Conservation (phyloP, 495 filamentous ascomycete species). For the Penicillium alfredii region DNA sequence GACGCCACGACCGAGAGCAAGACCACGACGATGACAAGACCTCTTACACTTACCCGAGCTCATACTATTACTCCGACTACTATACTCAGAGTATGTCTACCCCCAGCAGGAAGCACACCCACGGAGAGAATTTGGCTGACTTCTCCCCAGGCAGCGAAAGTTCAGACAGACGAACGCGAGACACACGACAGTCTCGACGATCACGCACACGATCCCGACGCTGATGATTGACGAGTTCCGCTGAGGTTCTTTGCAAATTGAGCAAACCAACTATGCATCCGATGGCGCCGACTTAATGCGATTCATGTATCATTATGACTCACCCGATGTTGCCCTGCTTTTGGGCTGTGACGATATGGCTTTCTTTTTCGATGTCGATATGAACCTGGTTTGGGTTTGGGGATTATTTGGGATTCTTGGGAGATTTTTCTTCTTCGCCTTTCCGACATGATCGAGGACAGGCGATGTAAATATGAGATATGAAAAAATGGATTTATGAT, state of each 20-base stretch:
- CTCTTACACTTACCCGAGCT: conserved; percentile 40
- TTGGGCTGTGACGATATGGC: conserved; percentile 6
- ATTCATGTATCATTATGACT: conserved; percentile 34
- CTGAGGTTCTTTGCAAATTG: too few species aligned
- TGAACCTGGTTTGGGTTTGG: conserved; percentile 9
- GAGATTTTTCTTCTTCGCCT: conserved; percentile 8
- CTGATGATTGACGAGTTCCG: conserved; percentile 11
- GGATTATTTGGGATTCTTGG: conserved; percentile 2
- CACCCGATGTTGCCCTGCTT: conserved; percentile 14
- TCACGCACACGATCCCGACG: conserved; percentile 33
- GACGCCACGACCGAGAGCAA: conserved; percentile 49
- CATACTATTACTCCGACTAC: conserved; percentile 40
- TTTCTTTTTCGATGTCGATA: conserved; percentile 17
- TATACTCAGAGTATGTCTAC: conserved; percentile 41
- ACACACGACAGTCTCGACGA: conserved; percentile 39
- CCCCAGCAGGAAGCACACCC: background rate
- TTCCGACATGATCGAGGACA: conserved; percentile 4
- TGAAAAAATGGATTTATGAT: conserved; percentile 6
- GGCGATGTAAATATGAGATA: conserved; percentile 32
- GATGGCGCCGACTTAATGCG: conserved; percentile 21
- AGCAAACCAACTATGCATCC: too few species aligned
- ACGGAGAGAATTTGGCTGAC: conserved; percentile 8
- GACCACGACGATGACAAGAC: conserved; percentile 42
- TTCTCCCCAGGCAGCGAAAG: conserved; percentile 39
- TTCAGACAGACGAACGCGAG: conserved; percentile 44